Evolutionary conservation across 148 eudicot species (phyloP).

Genomic region (Fagopyrum esculentum): DNA sequence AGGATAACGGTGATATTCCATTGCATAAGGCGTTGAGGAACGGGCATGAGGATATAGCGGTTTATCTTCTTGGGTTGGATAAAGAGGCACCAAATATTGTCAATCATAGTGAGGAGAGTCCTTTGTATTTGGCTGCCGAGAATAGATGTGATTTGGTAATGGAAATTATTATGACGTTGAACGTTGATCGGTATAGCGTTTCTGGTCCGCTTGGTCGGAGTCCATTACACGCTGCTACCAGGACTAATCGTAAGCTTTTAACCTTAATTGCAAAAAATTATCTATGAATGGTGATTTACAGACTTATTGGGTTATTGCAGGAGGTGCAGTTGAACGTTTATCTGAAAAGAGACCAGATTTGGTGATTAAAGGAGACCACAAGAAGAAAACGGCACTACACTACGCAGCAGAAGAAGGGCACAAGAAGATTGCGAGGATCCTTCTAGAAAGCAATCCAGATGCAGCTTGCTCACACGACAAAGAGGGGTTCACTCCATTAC

Average conservation of each 20-base stretch:
- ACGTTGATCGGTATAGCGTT: not conserved
- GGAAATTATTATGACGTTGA: conserved; percentile 1
- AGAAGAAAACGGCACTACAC: conserved; percentile 1
- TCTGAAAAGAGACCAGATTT: not conserved
- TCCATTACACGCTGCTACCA: conserved; percentile 8
- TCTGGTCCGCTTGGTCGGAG: conserved; percentile 1
- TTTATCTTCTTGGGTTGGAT: not conserved
- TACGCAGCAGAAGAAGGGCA: not conserved
- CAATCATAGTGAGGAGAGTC: not conserved
- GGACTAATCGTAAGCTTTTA: not conserved
- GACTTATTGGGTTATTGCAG: not conserved
- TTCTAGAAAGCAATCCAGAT: not conserved
- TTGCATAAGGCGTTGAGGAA: conserved; percentile 8
- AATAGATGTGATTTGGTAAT: not conserved
- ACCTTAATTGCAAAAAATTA: too few relatives aligned
- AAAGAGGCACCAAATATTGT: not conserved
- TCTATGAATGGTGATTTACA: not conserved
- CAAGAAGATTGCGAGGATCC: not conserved
- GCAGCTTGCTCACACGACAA: conserved; percentile 1
- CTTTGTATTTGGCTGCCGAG: conserved; percentile 5
- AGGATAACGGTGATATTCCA: not conserved
- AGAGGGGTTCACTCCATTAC: conserved; percentile 5
- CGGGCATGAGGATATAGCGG: not conserved
- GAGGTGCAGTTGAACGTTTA: not conserved
- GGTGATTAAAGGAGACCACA: not conserved